Evolutionary conservation across 2,329 filamentous ascomycete genomes (phyloP).

Genomic region (Aureobasidium sp.): DNA sequence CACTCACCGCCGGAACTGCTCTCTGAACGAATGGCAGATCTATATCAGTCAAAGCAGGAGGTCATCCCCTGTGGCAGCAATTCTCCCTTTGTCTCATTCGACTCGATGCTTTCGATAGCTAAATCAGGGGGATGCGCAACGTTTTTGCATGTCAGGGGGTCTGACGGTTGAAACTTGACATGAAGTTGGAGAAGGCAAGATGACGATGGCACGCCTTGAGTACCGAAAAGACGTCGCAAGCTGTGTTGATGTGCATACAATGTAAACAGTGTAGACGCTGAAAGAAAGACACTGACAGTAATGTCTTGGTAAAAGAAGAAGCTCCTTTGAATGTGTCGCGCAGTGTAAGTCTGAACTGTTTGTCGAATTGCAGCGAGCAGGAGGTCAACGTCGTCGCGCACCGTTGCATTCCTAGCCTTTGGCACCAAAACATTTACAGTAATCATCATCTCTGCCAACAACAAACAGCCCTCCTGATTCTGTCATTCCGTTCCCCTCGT

Average conservation of each 20-base stretch:
- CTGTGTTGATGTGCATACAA: neutral
- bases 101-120: neutral
- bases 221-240: neutral
- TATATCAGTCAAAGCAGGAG: neutral
- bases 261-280: neutral
- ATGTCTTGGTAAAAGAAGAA: neutral
- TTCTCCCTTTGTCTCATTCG: neutral
- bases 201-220: slow-evolving; percentile 5
- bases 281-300: neutral
- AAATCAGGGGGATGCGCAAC: slow-evolving; percentile 1
- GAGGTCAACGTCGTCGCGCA: slow-evolving; percentile 9
- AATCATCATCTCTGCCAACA: slow-evolving; percentile 9
- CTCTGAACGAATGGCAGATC: neutral
- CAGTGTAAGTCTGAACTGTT: neutral
- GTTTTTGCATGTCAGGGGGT: slow-evolving; percentile 1
- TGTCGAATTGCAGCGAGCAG: slow-evolving; percentile 9
- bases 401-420: slow-evolving; percentile 13
- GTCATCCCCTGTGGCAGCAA: neutral
- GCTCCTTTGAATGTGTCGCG: neutral
- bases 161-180: slow-evolving; percentile 7
- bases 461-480: slow-evolving; percentile 12
- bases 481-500: slow-evolving; percentile 2
- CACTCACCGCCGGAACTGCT: neutral
- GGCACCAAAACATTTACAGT: slow-evolving; percentile 8
- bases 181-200: neutral